These are phyloP conservation scores for Phytopythium kandeliae DNA, from an alignment of 352 stramenopile species.

Conservation along the genomic window DNA sequence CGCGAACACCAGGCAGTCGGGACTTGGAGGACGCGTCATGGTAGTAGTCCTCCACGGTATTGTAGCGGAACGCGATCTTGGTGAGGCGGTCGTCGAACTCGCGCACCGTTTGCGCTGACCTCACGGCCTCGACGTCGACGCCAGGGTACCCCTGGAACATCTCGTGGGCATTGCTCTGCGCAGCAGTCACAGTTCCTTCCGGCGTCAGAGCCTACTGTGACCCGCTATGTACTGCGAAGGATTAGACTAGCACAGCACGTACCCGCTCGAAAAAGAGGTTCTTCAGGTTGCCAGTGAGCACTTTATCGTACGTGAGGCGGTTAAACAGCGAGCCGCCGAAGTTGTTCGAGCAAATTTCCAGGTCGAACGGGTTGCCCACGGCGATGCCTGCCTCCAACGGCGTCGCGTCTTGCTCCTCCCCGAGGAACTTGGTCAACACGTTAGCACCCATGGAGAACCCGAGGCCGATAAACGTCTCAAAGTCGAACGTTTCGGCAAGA, in stretches of 20 bases:
- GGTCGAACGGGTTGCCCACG: constrained; percentile 66
- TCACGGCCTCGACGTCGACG: constrained; percentile 35
- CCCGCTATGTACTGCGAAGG: no score
- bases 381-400: constrained; percentile 45
- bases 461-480: constrained; percentile 41
- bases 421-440: constrained; percentile 70
- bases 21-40: constrained; percentile 32
- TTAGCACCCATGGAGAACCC: constrained; percentile 75
- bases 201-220: no score
- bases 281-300: constrained; percentile 38
- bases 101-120: constrained; percentile 26
- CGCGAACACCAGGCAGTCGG: constrained; percentile 23
- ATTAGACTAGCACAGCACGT: no score
- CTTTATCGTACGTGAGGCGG: constrained; percentile 46
- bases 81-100: constrained; percentile 68
- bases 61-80: constrained; percentile 47
- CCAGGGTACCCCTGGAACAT: constrained; percentile 38
- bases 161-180: constrained; percentile 61
- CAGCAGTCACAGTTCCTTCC: no score
- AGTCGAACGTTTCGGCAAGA: constrained; percentile 33
- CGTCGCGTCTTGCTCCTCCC: constrained; percentile 34
- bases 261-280: constrained; percentile 56
- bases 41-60: constrained; percentile 36
- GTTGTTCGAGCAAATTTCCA: constrained; percentile 39
- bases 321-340: constrained; percentile 42